These are phyloP conservation scores for Cenchrus fungigraminus DNA, from an alignment of 176 grass and related monocot species.

Conservation along the genomic window DNA sequence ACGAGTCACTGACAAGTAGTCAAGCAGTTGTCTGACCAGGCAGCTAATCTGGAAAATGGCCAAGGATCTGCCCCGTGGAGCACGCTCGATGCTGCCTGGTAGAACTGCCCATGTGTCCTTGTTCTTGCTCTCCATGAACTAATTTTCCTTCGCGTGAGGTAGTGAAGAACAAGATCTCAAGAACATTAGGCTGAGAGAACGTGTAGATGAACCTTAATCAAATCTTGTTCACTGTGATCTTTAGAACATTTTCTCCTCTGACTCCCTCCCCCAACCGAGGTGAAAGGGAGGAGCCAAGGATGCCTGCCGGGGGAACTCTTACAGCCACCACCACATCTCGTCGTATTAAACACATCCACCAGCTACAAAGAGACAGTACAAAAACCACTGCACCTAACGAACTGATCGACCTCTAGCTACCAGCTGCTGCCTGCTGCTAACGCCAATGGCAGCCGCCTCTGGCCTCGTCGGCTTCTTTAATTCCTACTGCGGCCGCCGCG, in stretches of 20 bases:
- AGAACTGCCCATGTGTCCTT: neutral
- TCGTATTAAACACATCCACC: slow-evolving; percentile 17
- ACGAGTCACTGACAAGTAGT: neutral
- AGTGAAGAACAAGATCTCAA: neutral
- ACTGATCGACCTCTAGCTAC: slow-evolving; percentile 23
- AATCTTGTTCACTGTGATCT: neutral
- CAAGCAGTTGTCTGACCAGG: neutral
- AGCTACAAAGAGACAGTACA: neutral
- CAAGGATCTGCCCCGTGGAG: neutral
- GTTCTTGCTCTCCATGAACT: neutral
- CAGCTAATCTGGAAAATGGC: neutral
- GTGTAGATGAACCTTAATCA: neutral
- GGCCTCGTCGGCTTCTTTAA: neutral
- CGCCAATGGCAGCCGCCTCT: neutral
- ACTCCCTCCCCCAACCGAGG: neutral
- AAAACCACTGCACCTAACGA: neutral
- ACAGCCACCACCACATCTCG: neutral
- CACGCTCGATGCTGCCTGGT: neutral
- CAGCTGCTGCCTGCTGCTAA: slow-evolving; percentile 13
- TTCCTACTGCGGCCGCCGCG: slow-evolving; percentile 1
- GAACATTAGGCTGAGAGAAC: neutral
- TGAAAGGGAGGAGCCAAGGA: slow-evolving; percentile 20
- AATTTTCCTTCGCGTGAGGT: neutral
- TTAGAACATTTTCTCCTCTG: slow-evolving; percentile 22
- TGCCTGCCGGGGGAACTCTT: neutral